Percentiles rank a stretch among this genome's conserved stretches.
phyloP scores from a whole-genome alignment of 305 asterid genomes.

The Fraxinus nigra region DNA sequence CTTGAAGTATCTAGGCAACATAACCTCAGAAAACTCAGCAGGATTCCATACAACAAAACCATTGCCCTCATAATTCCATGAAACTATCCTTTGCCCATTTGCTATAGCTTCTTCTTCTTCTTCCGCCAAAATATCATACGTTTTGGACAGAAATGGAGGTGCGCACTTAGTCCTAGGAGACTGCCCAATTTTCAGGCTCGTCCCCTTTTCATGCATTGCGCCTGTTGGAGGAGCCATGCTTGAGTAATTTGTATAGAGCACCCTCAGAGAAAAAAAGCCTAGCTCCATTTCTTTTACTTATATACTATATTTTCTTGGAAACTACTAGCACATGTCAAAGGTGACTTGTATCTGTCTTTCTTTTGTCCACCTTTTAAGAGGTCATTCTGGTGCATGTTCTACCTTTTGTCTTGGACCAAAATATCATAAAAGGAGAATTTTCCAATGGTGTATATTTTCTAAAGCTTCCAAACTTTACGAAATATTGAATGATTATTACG shows the following conservation, averaged over 20 bases:
- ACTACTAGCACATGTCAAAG: slow-evolving; percentile 12
- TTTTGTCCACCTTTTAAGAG: not conserved
- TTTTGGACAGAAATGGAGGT: slow-evolving; percentile 58
- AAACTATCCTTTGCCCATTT: slow-evolving; percentile 30
- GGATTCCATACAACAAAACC: slow-evolving; percentile 53
- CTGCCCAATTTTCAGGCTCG: slow-evolving; percentile 23
- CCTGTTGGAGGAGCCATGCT: slow-evolving; percentile 28
- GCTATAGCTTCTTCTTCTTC: slow-evolving; percentile 21
- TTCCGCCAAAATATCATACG: slow-evolving; percentile 49
- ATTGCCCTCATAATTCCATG: slow-evolving; percentile 48
- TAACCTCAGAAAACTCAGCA: slow-evolving; percentile 36
- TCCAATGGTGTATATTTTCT: not conserved
- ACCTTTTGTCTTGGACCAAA: not conserved
- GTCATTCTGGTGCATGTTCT: not conserved
- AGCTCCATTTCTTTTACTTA: not conserved
- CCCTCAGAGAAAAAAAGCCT: not conserved
- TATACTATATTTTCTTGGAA: not conserved
- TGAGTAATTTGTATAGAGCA: not conserved
- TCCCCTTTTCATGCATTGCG: not conserved
- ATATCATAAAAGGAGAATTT: not conserved
- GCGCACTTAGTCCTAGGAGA: slow-evolving; percentile 34
- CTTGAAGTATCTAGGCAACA: slow-evolving; percentile 47
- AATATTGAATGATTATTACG: not conserved
- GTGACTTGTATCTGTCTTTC: not conserved
- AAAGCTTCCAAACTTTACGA: not conserved